Percentiles rank a stretch among this genome's conserved stretches.
Conservation (phyloP, 2,329 filamentous ascomycete genomes). For the Xylariaceae sp. region DNA sequence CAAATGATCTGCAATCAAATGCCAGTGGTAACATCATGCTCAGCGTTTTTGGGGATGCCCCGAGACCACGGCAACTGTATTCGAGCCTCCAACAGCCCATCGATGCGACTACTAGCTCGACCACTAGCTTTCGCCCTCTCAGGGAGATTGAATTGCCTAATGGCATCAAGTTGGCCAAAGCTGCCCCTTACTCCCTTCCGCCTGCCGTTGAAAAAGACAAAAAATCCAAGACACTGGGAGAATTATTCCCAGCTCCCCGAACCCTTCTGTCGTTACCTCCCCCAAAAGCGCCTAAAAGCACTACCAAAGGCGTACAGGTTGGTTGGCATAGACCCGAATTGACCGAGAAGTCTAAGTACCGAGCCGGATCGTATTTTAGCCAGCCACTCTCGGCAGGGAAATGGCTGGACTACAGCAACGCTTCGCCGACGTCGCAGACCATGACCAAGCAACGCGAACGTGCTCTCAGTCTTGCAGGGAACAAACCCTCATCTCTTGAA, state of each 20-base stretch:
- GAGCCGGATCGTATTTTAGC: slow-evolving; percentile 59
- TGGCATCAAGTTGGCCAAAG: slow-evolving; percentile 66
- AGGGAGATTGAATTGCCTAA: slow-evolving; percentile 66
- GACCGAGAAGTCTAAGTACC: slow-evolving; percentile 52
- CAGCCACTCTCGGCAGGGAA: slow-evolving; percentile 62
- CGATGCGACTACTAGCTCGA: slow-evolving; percentile 27
- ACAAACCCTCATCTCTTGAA: slow-evolving; percentile 53
- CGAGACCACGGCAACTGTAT: slow-evolving; percentile 73
- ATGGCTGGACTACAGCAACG: slow-evolving; percentile 67
- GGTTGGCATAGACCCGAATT: slow-evolving; percentile 53
- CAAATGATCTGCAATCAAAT: slow-evolving; percentile 38
- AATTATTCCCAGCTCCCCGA: slow-evolving; percentile 66
- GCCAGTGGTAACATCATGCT: slow-evolving; percentile 58
- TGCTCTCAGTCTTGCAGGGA: slow-evolving; percentile 61
- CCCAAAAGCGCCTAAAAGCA: slow-evolving; percentile 66
- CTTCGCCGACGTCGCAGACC: slow-evolving; percentile 50
- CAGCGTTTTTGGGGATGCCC: slow-evolving; percentile 71
- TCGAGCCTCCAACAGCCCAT: slow-evolving; percentile 68
- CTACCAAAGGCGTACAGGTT: slow-evolving; percentile 58
- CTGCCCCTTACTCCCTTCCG: slow-evolving; percentile 46
- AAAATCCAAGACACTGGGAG: slow-evolving; percentile 62
- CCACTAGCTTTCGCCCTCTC: slow-evolving; percentile 41
- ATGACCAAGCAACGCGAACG: slow-evolving; percentile 67
- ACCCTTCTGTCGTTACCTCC: slow-evolving; percentile 63
- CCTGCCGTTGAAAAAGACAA: slow-evolving; percentile 45